Percentiles rank a stretch among this genome's conserved stretches.
Evolutionary conservation across 2,329 filamentous ascomycete species (phyloP).

Genomic region (Metarhizium rileyi): DNA sequence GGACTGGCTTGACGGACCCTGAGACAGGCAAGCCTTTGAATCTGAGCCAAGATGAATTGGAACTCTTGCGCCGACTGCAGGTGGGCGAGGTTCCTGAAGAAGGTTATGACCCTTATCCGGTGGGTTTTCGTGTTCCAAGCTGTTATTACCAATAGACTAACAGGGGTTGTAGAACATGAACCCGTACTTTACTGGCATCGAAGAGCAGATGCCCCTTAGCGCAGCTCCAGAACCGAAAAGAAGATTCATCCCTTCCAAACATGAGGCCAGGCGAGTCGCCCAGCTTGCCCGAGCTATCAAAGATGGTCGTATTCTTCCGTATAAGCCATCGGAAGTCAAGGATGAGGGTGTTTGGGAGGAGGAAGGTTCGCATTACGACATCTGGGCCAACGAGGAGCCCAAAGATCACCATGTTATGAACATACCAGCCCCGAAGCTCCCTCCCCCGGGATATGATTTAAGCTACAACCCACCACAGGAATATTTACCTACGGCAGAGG

Average conservation of each 20-base stretch:
- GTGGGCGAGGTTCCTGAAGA: slow-evolving; percentile 81
- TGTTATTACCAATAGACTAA: not conserved
- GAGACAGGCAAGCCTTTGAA: slow-evolving; percentile 88
- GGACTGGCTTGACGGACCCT: slow-evolving; percentile 92
- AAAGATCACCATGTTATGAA: slow-evolving; percentile 84
- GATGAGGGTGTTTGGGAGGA: slow-evolving; percentile 63
- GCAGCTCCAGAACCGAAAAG: slow-evolving; percentile 93
- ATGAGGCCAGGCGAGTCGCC: slow-evolving; percentile 92
- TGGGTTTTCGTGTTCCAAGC: slow-evolving; percentile 25
- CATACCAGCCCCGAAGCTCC: slow-evolving; percentile 84
- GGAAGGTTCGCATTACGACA: slow-evolving; percentile 67
- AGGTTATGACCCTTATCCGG: slow-evolving; percentile 86
- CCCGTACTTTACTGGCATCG: slow-evolving; percentile 84
- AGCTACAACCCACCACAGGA: slow-evolving; percentile 95
- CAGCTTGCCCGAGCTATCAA: slow-evolving; percentile 94
- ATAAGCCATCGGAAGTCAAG: slow-evolving; percentile 61
- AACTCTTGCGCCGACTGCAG: slow-evolving; percentile 79
- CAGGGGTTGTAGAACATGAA: slow-evolving; percentile 56
- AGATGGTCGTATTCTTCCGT: slow-evolving; percentile 87
- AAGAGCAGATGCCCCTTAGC: slow-evolving; percentile 90
- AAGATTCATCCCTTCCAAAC: slow-evolving; percentile 90
- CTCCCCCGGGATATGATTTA: slow-evolving; percentile 88
- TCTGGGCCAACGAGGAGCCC: slow-evolving; percentile 89
- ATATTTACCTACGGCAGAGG: slow-evolving; percentile 79
- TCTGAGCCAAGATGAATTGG: slow-evolving; percentile 76